Base-by-base conservation (phyloP, 768 basidiomycete species). In the Boletus vermiculosoides region DNA sequence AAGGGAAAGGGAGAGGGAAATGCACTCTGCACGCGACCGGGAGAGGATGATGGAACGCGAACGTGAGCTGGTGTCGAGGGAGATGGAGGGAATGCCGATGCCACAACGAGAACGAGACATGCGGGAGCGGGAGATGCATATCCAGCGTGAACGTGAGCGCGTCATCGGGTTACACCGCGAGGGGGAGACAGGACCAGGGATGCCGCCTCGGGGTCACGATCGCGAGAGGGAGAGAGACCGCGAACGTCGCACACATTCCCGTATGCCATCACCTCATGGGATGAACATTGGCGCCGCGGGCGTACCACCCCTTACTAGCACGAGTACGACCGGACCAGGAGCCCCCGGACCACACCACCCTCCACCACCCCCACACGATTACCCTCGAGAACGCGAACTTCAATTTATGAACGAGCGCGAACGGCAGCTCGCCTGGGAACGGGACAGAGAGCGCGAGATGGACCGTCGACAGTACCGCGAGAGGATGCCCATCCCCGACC, bases 201-300 rank as follows among this genome's bases (percentile, higher is more conserved):
- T 68, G n/a, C 63, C 57, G 0, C 65, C 66, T 15, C 64, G 66
- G 2, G 58, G n/a, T 40, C 59, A 59, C 39, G 69, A 71, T n/a
- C 67, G 67, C 50, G 70, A 71, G 25, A 58, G 67, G 45, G 70
- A 71, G 42, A 61, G 65, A 57, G 69, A 70, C n/a, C 68, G 68
- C 37, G 69, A 71, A 53, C 67, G 70, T 22, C 69, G 66, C 25
- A 49, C 61, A 37, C 62, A 62, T 44, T 64, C 70, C 1, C 62
- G 70, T n/a, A 45, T 71, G 16, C 62, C 66, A 8, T 71, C 69
- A 12, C 68, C 69, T 31, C 68, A 60, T 37, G 59, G 55, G 23
- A 58, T 58, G 52, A 54, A 39, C 37, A 52, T 63, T 0, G 53
- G 52, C 8, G 58, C 57, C 0, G 28, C 56, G 1, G 46, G 62